phyloP scores from a whole-genome alignment of 345 rosid genomes.

The Geranium brycei region DNA sequence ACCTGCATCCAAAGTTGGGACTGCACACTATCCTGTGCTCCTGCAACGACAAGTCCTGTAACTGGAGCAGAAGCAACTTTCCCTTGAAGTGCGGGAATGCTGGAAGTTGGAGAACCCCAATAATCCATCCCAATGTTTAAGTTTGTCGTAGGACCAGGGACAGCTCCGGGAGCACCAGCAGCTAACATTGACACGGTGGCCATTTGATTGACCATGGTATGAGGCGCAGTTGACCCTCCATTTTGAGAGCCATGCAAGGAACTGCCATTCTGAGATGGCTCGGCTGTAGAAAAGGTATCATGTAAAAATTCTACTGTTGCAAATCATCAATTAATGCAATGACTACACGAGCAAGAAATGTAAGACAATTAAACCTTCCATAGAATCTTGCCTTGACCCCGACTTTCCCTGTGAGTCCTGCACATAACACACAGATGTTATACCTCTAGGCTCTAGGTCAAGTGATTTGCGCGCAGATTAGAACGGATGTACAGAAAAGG shows the following conservation, averaged over 20 bases:
- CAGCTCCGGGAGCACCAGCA: constrained; percentile 35
- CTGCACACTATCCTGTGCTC: constrained; percentile 59
- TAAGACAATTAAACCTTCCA: constrained; percentile 40
- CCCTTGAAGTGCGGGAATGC: constrained; percentile 51
- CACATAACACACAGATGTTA: constrained; percentile 10
- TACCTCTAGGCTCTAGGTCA: too few relatives aligned
- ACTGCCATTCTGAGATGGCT: constrained; percentile 67
- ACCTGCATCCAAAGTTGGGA: constrained; percentile 89
- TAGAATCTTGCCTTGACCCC: constrained; percentile 60
- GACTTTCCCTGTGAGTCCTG: constrained; percentile 66
- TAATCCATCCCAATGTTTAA: constrained; percentile 97
- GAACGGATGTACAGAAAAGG: too few relatives aligned
- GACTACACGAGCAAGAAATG: neutral
- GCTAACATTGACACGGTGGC: constrained; percentile 50
- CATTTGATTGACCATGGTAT: constrained; percentile 31
- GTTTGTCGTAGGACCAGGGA: constrained; percentile 80
- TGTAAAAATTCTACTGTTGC: neutral
- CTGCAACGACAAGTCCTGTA: constrained; percentile 51
- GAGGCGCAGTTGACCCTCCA: constrained; percentile 25
- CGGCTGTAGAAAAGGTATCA: constrained; percentile 20
- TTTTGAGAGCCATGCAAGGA: constrained; percentile 49
- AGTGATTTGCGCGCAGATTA: too few relatives aligned
- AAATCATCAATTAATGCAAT: neutral
- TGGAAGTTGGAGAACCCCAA: constrained; percentile 71
- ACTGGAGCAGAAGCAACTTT: constrained; percentile 61